Percentiles rank a stretch among this genome's conserved stretches.
These are phyloP conservation scores for Plasmodium inui DNA, from an alignment of 169 alveolate genomes.

Conservation along the genomic window DNA sequence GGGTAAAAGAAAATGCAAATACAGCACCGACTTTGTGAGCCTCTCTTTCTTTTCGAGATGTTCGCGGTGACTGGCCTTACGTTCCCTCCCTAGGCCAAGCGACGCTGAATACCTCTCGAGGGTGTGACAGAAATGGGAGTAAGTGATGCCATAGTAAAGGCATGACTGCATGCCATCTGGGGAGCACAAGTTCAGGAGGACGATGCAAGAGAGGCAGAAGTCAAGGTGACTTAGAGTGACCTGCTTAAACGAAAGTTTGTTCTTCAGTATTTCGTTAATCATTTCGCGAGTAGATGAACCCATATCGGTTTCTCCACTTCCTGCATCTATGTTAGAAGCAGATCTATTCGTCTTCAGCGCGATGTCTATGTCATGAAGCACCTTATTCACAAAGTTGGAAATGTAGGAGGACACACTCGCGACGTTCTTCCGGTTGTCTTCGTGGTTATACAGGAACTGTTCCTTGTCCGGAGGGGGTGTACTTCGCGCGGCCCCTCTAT, in stretches of 20 bases:
- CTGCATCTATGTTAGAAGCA: not conserved
- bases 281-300: not conserved
- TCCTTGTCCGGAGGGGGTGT: not conserved
- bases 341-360: not conserved
- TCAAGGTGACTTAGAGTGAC: slow-evolving; percentile 15
- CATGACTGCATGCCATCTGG: slow-evolving; percentile 10
- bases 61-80: not conserved
- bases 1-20: not conserved
- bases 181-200: slow-evolving; percentile 8
- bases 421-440: slow-evolving; percentile 32
- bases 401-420: not conserved
- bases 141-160: slow-evolving; percentile 8
- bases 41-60: not conserved
- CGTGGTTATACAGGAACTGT: slow-evolving; percentile 26
- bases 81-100: slow-evolving; percentile 13
- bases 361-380: slow-evolving; percentile 4
- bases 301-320: not conserved
- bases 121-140: not conserved
- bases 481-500: not conserved
- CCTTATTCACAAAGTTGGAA: slow-evolving; percentile 13
- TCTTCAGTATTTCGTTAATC: slow-evolving; percentile 38
- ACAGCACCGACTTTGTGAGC: not conserved
- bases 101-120: slow-evolving; percentile 35
- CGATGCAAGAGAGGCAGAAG: slow-evolving; percentile 30
- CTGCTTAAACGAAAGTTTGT: slow-evolving; percentile 27